Evolutionary conservation across 257 asterid genomes (phyloP), one percentile per base, ranked within the genome.

Genomic region (Solanum medicagineum): DNA sequence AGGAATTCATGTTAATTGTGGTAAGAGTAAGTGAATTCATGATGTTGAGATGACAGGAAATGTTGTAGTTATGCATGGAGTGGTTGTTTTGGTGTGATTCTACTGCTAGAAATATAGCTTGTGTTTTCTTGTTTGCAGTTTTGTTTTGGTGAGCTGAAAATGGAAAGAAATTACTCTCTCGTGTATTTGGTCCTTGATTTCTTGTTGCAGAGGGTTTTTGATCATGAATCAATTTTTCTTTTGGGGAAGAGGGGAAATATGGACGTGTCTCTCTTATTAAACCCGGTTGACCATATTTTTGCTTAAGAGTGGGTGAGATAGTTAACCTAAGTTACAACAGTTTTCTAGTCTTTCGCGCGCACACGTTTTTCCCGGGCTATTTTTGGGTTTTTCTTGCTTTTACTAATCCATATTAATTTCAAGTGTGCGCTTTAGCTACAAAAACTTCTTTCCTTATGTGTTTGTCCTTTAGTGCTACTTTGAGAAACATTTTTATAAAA

Each of bases 121-220:
- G 66, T 56, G 75, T 79, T 87, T 90, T 88, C 90, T 89, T 89
- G 91, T 81, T 85, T 85, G 47, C 62, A 83, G 56, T 85, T 85
- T 87, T 70, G 75, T 83, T 88, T 90, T 88, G 93, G 91, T 91
- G 93, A 91, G 90, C 93, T 89, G 93, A 91, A 89, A 80, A 57
- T 24, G 59, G 85, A 49, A 77, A 51, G 10, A 73, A 89, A 83
- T 60, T 65, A 68, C 83, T 86, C 81, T 81, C 56, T 87, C 79
- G 42, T 36, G 42, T 36, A 36, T 36, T 36, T 36, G 42, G 42
- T 36, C 42, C 42, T 36, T 36, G 42, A 36, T 36, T 75, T 84
- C 89, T 88, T 86, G 89, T 51, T 24, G 49, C 83, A 70, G 2
- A 83, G 69, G 89, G 85, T 60, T 86, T 65, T 84, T 63, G 47